Percentiles rank a stretch among this genome's conserved stretches.
These are phyloP conservation scores for Fremontodendron californicum DNA, from an alignment of 345 rosid species.

Conservation along the genomic window DNA sequence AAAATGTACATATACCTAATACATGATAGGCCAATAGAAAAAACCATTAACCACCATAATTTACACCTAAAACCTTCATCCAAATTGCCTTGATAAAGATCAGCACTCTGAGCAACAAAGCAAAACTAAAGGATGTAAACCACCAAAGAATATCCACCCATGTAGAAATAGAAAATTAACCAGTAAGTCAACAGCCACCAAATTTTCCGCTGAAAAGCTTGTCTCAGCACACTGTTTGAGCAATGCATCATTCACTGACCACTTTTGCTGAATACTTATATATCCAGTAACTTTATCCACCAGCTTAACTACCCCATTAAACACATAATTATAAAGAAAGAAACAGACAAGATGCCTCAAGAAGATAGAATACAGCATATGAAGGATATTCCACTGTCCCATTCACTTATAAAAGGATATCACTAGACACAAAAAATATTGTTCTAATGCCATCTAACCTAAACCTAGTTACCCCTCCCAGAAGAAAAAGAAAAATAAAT, in stretches of 20 bases:
- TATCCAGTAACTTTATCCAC: neutral
- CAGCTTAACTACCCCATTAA: neutral
- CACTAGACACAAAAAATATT: neutral
- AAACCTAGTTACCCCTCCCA: neutral
- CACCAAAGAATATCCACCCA: neutral
- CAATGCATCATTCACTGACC: constrained; percentile 1
- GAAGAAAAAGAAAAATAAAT: neutral
- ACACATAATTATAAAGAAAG: constrained; percentile 4
- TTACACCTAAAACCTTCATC: constrained; percentile 15
- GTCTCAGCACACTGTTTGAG: neutral
- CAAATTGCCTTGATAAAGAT: constrained; percentile 14
- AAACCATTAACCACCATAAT: constrained; percentile 17
- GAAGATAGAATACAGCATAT: neutral
- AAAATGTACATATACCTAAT: constrained; percentile 7
- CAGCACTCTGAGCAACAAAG: neutral
- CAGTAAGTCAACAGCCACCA: neutral
- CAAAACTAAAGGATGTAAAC: neutral
- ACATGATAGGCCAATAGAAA: constrained; percentile 18
- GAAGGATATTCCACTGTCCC: neutral
- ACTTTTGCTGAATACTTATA: neutral
- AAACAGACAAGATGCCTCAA: neutral
- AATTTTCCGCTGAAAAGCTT: neutral
- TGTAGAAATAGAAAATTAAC: neutral
- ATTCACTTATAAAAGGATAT: neutral
- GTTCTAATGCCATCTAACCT: neutral